A percentile compares a stretch with the other conserved stretches of the same genome.
These are phyloP conservation scores for Vigna unguiculata DNA, from an alignment of 306 rosid genomes.

Conservation along the genomic window DNA sequence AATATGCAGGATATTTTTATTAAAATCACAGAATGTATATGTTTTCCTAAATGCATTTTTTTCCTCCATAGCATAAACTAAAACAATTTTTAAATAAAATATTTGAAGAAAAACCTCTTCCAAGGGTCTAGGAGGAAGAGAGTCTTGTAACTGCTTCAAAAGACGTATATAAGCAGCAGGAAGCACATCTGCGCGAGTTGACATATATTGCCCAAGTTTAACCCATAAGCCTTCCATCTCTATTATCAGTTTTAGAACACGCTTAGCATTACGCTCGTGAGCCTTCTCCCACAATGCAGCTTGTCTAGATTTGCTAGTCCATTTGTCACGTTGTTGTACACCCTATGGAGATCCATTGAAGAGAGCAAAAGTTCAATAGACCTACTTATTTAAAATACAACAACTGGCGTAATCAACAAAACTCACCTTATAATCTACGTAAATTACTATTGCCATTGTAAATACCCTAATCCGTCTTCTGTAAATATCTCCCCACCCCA, in stretches of 20 bases:
- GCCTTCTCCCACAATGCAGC: slow-evolving; percentile 81
- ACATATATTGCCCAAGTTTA: slow-evolving; percentile 95
- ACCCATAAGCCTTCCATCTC: slow-evolving; percentile 99
- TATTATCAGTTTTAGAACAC: slow-evolving; percentile 75
- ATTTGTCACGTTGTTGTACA: slow-evolving; percentile 87
- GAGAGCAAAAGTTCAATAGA: slow-evolving; percentile 30
- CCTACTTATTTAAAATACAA: slow-evolving; percentile 13
- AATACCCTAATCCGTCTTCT: slow-evolving; percentile 55
- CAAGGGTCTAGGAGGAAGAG: slow-evolving; percentile 97
- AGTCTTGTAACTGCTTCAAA: slow-evolving; percentile 92
- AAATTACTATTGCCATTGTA: slow-evolving; percentile 51
- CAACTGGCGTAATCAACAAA: slow-evolving; percentile 18
- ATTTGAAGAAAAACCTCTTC: slow-evolving; percentile 69
- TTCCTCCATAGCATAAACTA: neutral
- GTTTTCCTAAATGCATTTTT: slow-evolving; percentile 5
- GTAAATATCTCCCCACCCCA: slow-evolving; percentile 58
- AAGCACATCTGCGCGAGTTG: slow-evolving; percentile 98
- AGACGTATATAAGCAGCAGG: slow-evolving; percentile 80
- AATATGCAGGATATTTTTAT: neutral
- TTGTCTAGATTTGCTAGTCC: slow-evolving; percentile 67
- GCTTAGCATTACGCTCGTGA: slow-evolving; percentile 92
- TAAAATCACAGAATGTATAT: slow-evolving; percentile 19
- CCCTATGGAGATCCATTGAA: slow-evolving; percentile 54
- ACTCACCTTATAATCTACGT: slow-evolving; percentile 64
- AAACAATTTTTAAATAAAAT: neutral